Base-by-base conservation (phyloP, 805 yeast species). In the Wickerhamomyces rabaulensis region DNA sequence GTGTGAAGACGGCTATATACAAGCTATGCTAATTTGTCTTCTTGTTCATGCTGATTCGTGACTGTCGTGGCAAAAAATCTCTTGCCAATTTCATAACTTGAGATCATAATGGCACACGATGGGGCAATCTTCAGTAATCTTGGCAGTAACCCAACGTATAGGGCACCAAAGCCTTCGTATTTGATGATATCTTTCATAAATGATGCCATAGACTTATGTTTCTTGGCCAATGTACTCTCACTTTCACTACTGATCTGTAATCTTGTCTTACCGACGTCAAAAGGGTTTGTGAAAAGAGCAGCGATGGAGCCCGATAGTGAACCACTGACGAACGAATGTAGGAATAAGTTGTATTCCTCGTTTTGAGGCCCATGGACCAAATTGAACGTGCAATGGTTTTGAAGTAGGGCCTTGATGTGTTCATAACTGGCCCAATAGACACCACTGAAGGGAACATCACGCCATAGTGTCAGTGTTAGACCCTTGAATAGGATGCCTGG, bases 61-160 rank as follows among this genome's bases (percentile, higher is more conserved):
- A 33, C 12, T 16, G 36, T 9, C 15, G 46, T 39, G 8, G 58
- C 48, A 50, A 78, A 76, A 33, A 81, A 61, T 47, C 79, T 78
- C 65, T 94, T 94, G 23, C 95, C 86, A 39, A 91, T 71, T 63
- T 94, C 99, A 63, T 94, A 94, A 36, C 94, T 84, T 12, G 97
- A 88, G 40, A 94, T 90, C 99, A 94, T 94, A 35, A 94, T 92
- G 2, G 99, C 99, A 74, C 99, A 94, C 15, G 97, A 83, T 10
- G 99, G 98, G 0, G 97, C 96, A 23, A 94, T 86, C 62, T 94
- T 94, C 63, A 92, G 67, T 8, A 92, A 78, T 53, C 99, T 75
- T 0, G 98, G 98, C 2, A 79, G 71, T 35, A 90, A 67, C 0
- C 99, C 99, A 33, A 87, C 87, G 60, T 85, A 94, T n/a, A 94